These are phyloP conservation scores for Sugiyamaella japonica DNA, from an alignment of 1,139 yeast genomes.

Conservation along the genomic window DNA sequence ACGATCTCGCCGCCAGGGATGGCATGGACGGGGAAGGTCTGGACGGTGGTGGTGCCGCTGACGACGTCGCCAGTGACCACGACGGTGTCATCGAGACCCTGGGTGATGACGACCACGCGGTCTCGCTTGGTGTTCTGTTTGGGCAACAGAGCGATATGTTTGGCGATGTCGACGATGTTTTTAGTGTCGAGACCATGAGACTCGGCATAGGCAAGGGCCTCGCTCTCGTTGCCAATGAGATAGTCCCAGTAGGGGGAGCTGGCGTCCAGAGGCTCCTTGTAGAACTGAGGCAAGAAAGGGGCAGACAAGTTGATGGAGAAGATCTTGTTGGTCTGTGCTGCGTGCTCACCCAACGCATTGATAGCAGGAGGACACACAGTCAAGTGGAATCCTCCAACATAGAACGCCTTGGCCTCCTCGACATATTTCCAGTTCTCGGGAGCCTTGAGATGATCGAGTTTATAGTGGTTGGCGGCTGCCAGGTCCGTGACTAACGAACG, in stretches of 20 bases:
- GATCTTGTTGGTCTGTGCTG: constrained; percentile 80
- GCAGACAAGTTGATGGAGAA: constrained; percentile 89
- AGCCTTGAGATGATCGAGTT: constrained; percentile 78
- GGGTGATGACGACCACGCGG: constrained; percentile 66
- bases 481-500: constrained; percentile 94
- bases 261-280: constrained; percentile 84
- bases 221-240: constrained; percentile 94
- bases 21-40: constrained; percentile 66
- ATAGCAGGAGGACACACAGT: constrained; percentile 98
- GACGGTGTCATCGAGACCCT: constrained; percentile 85
- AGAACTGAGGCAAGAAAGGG: constrained; percentile 94
- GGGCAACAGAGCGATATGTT: constrained; percentile 74
- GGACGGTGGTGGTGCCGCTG: constrained; percentile 48
- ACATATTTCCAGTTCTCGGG: constrained; percentile 91
- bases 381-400: constrained; percentile 97
- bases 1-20: constrained; percentile 65
- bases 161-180: constrained; percentile 77
- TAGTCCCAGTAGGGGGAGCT: constrained; percentile 85
- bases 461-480: constrained; percentile 98
- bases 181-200: constrained; percentile 61
- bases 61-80: constrained; percentile 52
- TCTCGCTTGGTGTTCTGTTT: constrained; percentile 43
- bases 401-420: constrained; percentile 75
- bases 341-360: constrained; percentile 83
- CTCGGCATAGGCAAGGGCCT: constrained; percentile 93